Conservation (phyloP, 116 monocot species). For the Cymodocea nodosa region DNA sequence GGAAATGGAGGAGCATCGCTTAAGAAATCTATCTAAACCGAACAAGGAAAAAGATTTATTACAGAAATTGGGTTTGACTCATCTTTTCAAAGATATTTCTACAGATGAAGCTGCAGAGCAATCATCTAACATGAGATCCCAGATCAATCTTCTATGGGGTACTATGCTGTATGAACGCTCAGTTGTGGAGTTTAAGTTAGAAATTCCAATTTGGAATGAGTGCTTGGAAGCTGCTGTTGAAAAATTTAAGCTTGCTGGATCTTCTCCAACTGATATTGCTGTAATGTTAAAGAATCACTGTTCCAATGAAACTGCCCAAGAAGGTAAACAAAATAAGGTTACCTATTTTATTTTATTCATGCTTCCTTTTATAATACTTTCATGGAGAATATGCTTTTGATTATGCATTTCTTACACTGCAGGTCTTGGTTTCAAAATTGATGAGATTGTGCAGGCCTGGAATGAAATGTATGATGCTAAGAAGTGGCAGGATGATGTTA, state of each 20-base stretch:
- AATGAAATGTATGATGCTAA: constrained; percentile 83
- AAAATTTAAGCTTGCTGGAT: constrained; percentile 58
- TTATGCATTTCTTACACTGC: constrained; percentile 7
- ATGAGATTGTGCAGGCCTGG: constrained; percentile 83
- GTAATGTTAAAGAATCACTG: constrained; percentile 68
- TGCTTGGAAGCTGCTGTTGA: constrained; percentile 45
- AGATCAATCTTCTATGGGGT: constrained; percentile 72
- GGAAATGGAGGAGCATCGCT: constrained; percentile 35
- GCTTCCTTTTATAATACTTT: background rate
- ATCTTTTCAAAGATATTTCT: constrained; percentile 38
- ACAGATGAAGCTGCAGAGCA: constrained; percentile 60
- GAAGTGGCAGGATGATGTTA: constrained; percentile 42
- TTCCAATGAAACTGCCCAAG: constrained; percentile 58
- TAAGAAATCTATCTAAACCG: constrained; percentile 29
- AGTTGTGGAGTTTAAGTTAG: constrained; percentile 59
- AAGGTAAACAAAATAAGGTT: constrained; percentile 26
- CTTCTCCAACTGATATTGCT: constrained; percentile 45
- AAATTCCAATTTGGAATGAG: constrained; percentile 51
- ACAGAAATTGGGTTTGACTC: constrained; percentile 38
- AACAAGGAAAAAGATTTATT: constrained; percentile 34
- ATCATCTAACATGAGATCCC: constrained; percentile 44
- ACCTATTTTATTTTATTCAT: background rate
- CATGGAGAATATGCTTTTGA: background rate
- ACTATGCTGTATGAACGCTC: constrained; percentile 78
- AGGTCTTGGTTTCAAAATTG: constrained; percentile 73